Evolutionary conservation across 2,329 filamentous ascomycete genomes (phyloP).

Genomic region (Phaeosphaeriaceae sp.): DNA sequence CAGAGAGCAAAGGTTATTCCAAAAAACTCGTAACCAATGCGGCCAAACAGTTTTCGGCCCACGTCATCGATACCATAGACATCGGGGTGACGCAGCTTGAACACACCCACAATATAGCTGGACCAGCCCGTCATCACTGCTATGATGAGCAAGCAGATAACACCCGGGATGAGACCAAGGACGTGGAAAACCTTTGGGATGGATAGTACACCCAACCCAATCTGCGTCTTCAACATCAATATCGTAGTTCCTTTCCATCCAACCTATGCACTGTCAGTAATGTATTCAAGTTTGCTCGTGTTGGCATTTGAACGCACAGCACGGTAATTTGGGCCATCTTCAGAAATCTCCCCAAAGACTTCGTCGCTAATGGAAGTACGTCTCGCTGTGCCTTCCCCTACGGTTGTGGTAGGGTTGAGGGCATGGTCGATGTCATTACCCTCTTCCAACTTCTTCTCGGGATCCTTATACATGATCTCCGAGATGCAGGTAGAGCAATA

Average conservation of each 20-base stretch:
- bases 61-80: slow-evolving; percentile 66
- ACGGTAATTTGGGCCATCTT: slow-evolving; percentile 64
- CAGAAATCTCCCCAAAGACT: slow-evolving; percentile 59
- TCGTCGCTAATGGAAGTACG: slow-evolving; percentile 22
- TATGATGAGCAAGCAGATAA: slow-evolving; percentile 52
- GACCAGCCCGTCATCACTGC: slow-evolving; percentile 57
- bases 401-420: not conserved
- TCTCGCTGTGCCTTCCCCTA: slow-evolving; percentile 1
- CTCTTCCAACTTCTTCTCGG: not conserved
- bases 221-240: slow-evolving; percentile 41
- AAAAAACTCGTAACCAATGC: slow-evolving; percentile 58
- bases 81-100: slow-evolving; percentile 61
- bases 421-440: not conserved
- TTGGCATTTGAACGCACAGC: slow-evolving; percentile 20
- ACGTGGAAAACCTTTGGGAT: slow-evolving; percentile 55
- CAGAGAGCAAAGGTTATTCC: slow-evolving; percentile 44
- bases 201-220: slow-evolving; percentile 55
- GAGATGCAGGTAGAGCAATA: no score
- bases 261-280: slow-evolving; percentile 21
- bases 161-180: slow-evolving; percentile 58
- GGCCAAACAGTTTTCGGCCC: slow-evolving; percentile 61
- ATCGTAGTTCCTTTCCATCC: slow-evolving; percentile 34
- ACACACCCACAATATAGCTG: slow-evolving; percentile 57
- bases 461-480: not conserved
- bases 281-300: not conserved